phyloP scores from a whole-genome alignment of 2,329 filamentous ascomycete genomes.

The Ophidiomyces ophidiicola region DNA sequence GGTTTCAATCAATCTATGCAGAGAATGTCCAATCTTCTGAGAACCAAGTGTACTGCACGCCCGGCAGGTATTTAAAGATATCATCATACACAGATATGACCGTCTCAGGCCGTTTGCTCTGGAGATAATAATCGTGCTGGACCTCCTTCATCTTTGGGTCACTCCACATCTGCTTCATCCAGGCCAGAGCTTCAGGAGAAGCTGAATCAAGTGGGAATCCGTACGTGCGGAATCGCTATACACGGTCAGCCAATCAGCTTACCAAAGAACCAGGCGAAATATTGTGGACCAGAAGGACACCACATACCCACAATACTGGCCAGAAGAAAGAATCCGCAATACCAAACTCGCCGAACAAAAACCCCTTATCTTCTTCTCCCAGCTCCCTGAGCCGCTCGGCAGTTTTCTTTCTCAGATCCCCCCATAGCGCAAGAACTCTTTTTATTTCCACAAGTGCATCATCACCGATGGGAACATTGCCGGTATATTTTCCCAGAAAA shows the following conservation, averaged over 20 bases:
- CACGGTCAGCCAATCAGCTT: background rate
- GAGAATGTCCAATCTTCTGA: constrained; percentile 23
- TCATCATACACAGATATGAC: constrained; percentile 23
- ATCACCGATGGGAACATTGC: constrained; percentile 22
- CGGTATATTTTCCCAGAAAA: constrained; percentile 23
- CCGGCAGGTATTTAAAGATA: constrained; percentile 21
- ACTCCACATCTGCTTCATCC: constrained; percentile 28
- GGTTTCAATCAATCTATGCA: too few relatives aligned
- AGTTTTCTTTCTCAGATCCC: constrained; percentile 19
- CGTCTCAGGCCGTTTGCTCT: constrained; percentile 22
- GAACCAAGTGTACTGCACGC: constrained; percentile 21
- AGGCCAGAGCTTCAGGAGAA: constrained; percentile 20
- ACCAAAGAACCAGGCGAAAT: background rate
- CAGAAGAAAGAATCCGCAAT: constrained; percentile 31
- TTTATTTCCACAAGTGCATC: constrained; percentile 20
- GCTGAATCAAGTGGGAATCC: constrained; percentile 22
- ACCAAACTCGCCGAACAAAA: constrained; percentile 28
- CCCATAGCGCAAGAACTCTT: constrained; percentile 22
- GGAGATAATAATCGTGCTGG: constrained; percentile 20
- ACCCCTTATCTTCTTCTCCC: constrained; percentile 23
- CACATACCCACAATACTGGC: constrained; percentile 28
- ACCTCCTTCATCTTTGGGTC: constrained; percentile 20
- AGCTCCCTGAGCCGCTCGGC: constrained; percentile 18
- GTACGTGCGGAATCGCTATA: constrained; percentile 26
- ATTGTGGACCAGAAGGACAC: background rate